These are phyloP conservation scores for Eucalyptus grandis DNA, from an alignment of 345 rosid species.

Conservation along the genomic window DNA sequence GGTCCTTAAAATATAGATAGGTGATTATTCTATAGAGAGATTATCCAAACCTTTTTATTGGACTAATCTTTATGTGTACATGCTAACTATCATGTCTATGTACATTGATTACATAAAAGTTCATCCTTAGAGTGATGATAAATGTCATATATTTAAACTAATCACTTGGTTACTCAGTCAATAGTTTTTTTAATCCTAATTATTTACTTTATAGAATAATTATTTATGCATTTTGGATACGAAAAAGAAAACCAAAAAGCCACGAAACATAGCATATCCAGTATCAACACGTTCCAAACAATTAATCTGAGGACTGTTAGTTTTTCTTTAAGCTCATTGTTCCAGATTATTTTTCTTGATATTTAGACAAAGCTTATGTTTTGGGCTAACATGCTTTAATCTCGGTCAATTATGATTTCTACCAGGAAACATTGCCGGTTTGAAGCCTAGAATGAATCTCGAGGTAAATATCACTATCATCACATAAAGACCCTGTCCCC, in stretches of 20 bases:
- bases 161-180: not conserved
- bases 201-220: not conserved
- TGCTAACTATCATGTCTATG: not conserved
- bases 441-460: not conserved
- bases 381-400: not conserved
- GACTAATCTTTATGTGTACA: not conserved
- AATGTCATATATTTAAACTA: not conserved
- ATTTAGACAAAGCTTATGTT: not conserved
- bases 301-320: not conserved
- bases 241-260: not conserved
- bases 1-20: not conserved
- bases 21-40: not conserved
- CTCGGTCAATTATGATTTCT: not conserved
- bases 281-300: not conserved
- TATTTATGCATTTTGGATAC: no score
- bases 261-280: not conserved
- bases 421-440: not conserved
- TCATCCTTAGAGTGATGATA: not conserved
- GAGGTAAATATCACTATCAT: not conserved
- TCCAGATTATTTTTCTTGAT: not conserved
- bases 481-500: not conserved
- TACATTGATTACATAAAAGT: not conserved
- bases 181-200: not conserved
- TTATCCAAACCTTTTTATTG: not conserved
- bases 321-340: no score